Evolutionary conservation across 352 stramenopile genomes (phyloP).

Genomic region (Globisporangium lucens): DNA sequence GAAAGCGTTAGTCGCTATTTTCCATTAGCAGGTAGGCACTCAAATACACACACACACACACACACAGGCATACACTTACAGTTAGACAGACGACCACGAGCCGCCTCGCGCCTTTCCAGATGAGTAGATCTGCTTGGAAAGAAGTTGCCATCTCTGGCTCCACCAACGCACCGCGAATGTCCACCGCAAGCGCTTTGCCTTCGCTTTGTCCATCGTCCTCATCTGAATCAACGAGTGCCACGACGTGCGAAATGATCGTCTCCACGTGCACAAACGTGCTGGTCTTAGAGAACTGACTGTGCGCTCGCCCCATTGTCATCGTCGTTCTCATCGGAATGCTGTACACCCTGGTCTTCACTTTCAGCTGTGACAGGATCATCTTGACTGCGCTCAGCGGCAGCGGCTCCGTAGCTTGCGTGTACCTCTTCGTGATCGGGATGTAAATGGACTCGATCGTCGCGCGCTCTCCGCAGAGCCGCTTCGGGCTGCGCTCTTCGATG

Average conservation of each 20-base stretch:
- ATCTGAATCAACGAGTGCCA: background rate
- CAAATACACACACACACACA: background rate
- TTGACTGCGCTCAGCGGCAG: background rate
- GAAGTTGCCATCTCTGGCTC: background rate
- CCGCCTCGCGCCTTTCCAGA: background rate
- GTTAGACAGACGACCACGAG: background rate
- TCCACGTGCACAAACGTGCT: background rate
- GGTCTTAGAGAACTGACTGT: background rate
- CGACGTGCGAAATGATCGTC: background rate
- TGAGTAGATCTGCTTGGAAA: background rate
- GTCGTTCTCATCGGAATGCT: background rate
- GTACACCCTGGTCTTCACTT: background rate
- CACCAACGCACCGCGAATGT: background rate
- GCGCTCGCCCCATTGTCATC: background rate
- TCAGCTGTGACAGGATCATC: background rate
- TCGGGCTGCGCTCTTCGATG: background rate
- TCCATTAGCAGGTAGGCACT: background rate
- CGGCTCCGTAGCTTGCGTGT: background rate
- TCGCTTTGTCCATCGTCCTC: background rate
- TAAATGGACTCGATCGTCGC: background rate
- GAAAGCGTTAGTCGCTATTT: background rate
- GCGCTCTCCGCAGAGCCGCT: background rate
- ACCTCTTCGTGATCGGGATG: background rate
- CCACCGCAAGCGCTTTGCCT: background rate
- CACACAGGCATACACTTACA: background rate